A percentile compares a stretch with the other conserved stretches of the same genome.
These are phyloP conservation scores for Tricholoma flavovirens DNA, from an alignment of 768 basidiomycete species.

Conservation along the genomic window DNA sequence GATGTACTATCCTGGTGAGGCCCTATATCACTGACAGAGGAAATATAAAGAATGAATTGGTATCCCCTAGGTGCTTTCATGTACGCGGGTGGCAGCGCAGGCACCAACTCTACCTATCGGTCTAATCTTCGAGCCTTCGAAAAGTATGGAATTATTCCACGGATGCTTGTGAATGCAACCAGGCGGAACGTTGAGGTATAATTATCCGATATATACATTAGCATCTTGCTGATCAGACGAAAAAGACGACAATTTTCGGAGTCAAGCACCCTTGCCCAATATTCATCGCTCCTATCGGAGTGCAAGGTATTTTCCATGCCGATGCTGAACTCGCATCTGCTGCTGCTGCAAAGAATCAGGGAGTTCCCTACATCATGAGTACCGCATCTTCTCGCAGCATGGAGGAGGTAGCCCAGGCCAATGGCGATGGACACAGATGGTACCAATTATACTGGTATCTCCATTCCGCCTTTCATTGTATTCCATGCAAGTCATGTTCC, in stretches of 20 bases:
- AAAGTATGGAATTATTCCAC: conserved; percentile 71
- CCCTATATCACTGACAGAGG: neutral
- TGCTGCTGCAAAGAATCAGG: conserved; percentile 54
- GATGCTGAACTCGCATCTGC: conserved; percentile 72
- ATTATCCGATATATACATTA: neutral
- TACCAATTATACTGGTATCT: conserved; percentile 76
- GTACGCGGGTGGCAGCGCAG: conserved; percentile 77
- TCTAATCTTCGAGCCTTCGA: conserved; percentile 62
- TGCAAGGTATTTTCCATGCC: conserved; percentile 66
- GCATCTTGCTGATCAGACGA: neutral
- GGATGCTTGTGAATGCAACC: conserved; percentile 65
- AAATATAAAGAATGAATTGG: neutral
- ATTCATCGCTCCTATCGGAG: conserved; percentile 70
- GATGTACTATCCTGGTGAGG: conserved; percentile 47
- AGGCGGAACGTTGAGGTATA: conserved; percentile 54
- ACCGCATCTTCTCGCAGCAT: conserved; percentile 69
- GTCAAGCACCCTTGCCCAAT: conserved; percentile 56
- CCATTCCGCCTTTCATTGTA: neutral
- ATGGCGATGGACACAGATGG: conserved; percentile 66
- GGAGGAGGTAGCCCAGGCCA: conserved; percentile 70
- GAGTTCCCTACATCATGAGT: conserved; percentile 69
- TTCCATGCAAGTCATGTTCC: neutral
- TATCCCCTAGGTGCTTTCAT: conserved; percentile 50
- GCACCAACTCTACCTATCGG: conserved; percentile 57
- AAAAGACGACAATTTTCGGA: conserved; percentile 67